Percentiles rank a stretch among this genome's conserved stretches.
Conservation (phyloP, 345 rosid species). For the Lagerstroemia speciosa region DNA sequence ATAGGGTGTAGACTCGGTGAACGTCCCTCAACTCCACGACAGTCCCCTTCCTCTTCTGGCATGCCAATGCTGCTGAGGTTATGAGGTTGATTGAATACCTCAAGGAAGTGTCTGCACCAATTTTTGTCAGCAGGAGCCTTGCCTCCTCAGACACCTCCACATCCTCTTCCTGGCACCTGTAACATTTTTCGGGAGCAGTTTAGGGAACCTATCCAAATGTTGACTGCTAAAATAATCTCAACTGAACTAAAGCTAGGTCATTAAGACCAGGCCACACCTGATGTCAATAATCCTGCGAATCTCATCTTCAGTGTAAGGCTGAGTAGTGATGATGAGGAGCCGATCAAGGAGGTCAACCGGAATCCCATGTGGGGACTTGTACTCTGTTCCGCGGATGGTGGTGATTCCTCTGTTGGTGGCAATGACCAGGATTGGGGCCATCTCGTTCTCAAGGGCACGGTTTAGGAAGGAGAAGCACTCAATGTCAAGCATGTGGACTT, state of each 20-base stretch:
- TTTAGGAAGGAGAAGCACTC: conserved; percentile 98
- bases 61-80: conserved; percentile 65
- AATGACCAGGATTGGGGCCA: conserved; percentile 92
- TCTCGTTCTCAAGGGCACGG: conserved; percentile 92
- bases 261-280: conserved; percentile 19
- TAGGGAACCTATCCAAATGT: background rate
- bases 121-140: conserved; percentile 62
- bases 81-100: conserved; percentile 91
- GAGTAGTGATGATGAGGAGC: conserved; percentile 73
- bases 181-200: background rate
- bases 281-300: conserved; percentile 75
- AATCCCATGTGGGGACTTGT: conserved; percentile 92
- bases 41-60: conserved; percentile 81
- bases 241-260: background rate
- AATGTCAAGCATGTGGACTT: conserved; percentile 95
- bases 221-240: background rate
- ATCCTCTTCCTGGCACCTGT: conserved; percentile 75
- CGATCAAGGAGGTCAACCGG: conserved; percentile 95
- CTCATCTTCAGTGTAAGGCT: conserved; percentile 73
- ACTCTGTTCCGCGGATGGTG: conserved; percentile 79
- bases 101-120: conserved; percentile 79
- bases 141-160: conserved; percentile 83
- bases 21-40: conserved; percentile 68
- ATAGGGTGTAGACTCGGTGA: conserved; percentile 61
- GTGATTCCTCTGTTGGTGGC: conserved; percentile 95